Conservation (phyloP, 768 basidiomycete species). For the Suillus spraguei region DNA sequence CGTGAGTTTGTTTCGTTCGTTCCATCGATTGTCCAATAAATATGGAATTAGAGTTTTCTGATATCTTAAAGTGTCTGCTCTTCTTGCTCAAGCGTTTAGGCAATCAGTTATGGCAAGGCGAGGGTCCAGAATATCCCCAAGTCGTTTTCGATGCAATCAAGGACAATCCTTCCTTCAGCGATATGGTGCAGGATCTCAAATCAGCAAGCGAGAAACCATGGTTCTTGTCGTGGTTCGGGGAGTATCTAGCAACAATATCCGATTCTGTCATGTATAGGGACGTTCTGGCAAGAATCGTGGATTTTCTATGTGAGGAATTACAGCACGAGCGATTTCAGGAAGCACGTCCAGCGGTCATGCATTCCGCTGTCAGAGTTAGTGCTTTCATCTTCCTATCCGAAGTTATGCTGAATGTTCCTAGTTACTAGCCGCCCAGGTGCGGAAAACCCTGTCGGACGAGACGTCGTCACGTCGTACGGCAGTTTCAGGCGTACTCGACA, state of each 20-base stretch:
- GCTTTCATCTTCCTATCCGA: conserved; percentile 5
- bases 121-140: conserved; percentile 72
- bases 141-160: conserved; percentile 83
- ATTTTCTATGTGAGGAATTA: conserved; percentile 78
- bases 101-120: conserved; percentile 65
- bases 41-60: conserved; percentile 52
- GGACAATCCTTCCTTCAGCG: conserved; percentile 64
- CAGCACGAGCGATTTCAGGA: conserved; percentile 75
- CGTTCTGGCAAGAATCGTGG: conserved; percentile 69
- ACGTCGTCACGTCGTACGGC: conserved; percentile 29
- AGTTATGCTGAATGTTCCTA: conserved; percentile 21
- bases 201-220: conserved; percentile 42
- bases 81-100: conserved; percentile 61
- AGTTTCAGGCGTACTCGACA: conserved; percentile 45
- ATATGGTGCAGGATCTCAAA: conserved; percentile 42
- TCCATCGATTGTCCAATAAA: conserved; percentile 12
- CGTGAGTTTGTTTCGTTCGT: conserved; percentile 47
- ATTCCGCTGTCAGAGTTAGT: conserved; percentile 65
- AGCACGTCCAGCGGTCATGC: conserved; percentile 61
- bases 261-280: conserved; percentile 54
- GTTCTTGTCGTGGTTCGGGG: conserved; percentile 65
- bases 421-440: conserved; percentile 37
- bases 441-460: conserved; percentile 34
- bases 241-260: conserved; percentile 61
- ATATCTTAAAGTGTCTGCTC: conserved; percentile 59